Evolutionary conservation across 2,329 filamentous ascomycete genomes (phyloP).

Genomic region (Xenosphaeropsis pyriputrescens): DNA sequence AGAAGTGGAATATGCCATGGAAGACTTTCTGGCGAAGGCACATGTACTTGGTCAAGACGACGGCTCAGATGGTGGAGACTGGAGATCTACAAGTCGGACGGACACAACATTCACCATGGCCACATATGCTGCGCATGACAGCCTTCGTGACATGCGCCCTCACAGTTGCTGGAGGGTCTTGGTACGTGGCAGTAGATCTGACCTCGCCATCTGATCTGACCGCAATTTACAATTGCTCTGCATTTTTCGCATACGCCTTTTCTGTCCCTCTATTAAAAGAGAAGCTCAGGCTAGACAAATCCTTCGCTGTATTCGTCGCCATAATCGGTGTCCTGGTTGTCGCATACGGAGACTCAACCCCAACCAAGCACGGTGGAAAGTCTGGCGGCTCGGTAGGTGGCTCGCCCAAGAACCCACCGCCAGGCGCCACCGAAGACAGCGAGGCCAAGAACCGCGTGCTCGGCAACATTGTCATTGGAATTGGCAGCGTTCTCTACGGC

Average conservation of each 20-base stretch:
- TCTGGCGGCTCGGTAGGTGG: constrained; percentile 36
- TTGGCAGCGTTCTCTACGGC: constrained; percentile 84
- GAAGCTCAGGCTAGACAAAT: constrained; percentile 70
- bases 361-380: constrained; percentile 35
- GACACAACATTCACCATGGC: constrained; percentile 35
- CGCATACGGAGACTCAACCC: constrained; percentile 68
- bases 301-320: constrained; percentile 72
- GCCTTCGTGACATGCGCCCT: constrained; percentile 72
- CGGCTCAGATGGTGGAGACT: constrained; percentile 74
- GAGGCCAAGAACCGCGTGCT: constrained; percentile 54
- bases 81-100: constrained; percentile 54
- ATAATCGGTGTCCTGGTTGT: constrained; percentile 88
- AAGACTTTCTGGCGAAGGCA: constrained; percentile 71
- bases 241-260: constrained; percentile 97
- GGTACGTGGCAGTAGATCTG: constrained; percentile 90
- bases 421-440: constrained; percentile 19
- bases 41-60: constrained; percentile 44
- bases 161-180: constrained; percentile 81
- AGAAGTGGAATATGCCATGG: constrained; percentile 70
- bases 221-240: constrained; percentile 97
- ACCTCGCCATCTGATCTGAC: constrained; percentile 90
- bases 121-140: constrained; percentile 68
- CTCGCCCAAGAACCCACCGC: constrained; percentile 14
- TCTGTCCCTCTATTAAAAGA: constrained; percentile 82
- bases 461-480: constrained; percentile 84